Percentiles rank a stretch among this genome's conserved stretches.
Evolutionary conservation across 164 flowering plant genomes (phyloP).

Genomic region (Kalanchoe fedtschenkoi): DNA sequence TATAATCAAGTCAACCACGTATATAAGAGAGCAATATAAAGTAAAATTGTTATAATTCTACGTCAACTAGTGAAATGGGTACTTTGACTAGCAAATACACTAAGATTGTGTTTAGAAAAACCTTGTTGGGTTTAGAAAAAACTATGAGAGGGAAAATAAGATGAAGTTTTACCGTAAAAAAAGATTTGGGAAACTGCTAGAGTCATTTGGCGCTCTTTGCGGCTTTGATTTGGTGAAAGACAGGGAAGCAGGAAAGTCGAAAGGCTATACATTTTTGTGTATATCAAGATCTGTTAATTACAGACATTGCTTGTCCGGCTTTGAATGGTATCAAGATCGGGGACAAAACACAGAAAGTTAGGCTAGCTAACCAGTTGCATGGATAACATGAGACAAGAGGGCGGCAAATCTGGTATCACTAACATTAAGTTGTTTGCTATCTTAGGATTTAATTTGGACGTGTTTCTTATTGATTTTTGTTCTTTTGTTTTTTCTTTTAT

Average conservation of each 20-base stretch:
- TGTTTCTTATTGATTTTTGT: conserved; percentile 14
- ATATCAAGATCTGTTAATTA: conserved; percentile 88
- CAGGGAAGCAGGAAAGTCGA: conserved; percentile 96
- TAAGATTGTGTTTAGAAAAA: no score
- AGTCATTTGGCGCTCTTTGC: conserved; percentile 88
- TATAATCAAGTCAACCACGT: not conserved
- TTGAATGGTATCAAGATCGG: conserved; percentile 98
- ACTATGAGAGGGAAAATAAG: no score
- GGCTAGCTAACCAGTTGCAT: conserved; percentile 88
- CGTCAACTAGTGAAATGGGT: no score
- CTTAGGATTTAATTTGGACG: not conserved
- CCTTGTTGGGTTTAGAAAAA: no score
- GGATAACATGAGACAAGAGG: conserved; percentile 90
- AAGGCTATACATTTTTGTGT: conserved; percentile 99
- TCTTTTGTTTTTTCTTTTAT: no score
- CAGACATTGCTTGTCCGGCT: conserved; percentile 97
- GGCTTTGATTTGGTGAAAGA: conserved; percentile 98
- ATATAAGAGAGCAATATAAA: not conserved
- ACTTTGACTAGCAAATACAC: no score
- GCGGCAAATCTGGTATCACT: conserved; percentile 65
- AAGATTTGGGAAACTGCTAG: conserved; percentile 89
- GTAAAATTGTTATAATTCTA: no score
- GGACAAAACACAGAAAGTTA: conserved; percentile 88
- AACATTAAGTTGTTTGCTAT: not conserved
- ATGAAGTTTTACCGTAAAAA: no score